Evolutionary conservation across 768 basidiomycete species (phyloP).

Genomic region (Daedaleopsis nitida): DNA sequence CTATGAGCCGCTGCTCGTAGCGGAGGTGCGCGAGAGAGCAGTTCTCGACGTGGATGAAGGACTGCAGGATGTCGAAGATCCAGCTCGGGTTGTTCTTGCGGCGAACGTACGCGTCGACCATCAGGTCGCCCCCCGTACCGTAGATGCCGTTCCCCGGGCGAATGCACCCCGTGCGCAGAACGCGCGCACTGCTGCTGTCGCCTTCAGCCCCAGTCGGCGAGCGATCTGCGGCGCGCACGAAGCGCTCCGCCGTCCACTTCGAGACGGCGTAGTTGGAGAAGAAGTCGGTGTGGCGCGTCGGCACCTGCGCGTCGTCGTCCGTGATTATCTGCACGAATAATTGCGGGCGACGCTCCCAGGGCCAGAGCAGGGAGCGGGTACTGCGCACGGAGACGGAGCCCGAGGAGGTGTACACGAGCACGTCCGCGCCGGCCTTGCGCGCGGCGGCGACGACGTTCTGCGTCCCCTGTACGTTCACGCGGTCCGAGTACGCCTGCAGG

Average conservation of each 20-base stretch:
- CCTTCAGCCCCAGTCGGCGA: too few species aligned
- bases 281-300: conserved; percentile 58
- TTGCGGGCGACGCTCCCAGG: conserved; percentile 66
- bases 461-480: conserved; percentile 69
- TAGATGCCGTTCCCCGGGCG: conserved; percentile 81
- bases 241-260: conserved; percentile 58
- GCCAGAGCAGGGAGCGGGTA: conserved; percentile 69
- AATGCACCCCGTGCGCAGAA: conserved; percentile 68
- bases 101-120: conserved; percentile 64
- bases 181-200: conserved; percentile 23
- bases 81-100: conserved; percentile 65
- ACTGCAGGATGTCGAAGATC: conserved; percentile 58
- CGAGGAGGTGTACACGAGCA: conserved; percentile 74
- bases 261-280: conserved; percentile 81
- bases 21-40: conserved; percentile 69
- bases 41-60: conserved; percentile 77
- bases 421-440: conserved; percentile 52
- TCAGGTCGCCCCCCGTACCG: conserved; percentile 73
- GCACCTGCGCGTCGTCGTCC: conserved; percentile 59
- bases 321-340: conserved; percentile 63
- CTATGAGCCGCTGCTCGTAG: conserved; percentile 73
- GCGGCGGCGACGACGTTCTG: conserved; percentile 65
- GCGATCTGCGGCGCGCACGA: conserved; percentile 45
- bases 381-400: conserved; percentile 62
- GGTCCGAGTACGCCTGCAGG: conserved; percentile 55